A percentile compares a stretch with the other conserved stretches of the same genome.
Evolutionary conservation across 257 asterid species (phyloP).

Genomic region (Asclepias syriaca): DNA sequence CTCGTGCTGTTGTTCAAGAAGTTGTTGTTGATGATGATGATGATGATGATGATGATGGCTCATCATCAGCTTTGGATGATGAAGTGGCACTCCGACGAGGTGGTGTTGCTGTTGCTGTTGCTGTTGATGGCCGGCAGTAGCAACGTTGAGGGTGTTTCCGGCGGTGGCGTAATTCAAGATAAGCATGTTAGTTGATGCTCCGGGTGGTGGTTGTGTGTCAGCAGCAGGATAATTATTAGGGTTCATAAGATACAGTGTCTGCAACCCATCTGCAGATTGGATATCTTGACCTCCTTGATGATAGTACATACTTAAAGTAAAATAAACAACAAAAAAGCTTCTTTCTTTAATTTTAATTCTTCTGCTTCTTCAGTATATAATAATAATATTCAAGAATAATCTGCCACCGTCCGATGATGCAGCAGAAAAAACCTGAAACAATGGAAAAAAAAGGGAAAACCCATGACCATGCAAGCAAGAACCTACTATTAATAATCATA

Average conservation of each 20-base stretch:
- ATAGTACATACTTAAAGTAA: slow-evolving; percentile 35
- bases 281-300: slow-evolving; percentile 60
- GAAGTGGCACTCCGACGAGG: slow-evolving; percentile 38
- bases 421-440: slow-evolving; percentile 22
- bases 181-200: slow-evolving; percentile 28
- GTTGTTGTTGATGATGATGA: slow-evolving; percentile 10
- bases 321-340: not conserved
- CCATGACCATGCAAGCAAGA: slow-evolving; percentile 20
- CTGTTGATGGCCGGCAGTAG: slow-evolving; percentile 17
- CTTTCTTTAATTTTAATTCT: not conserved
- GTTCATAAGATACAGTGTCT: slow-evolving; percentile 70
- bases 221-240: slow-evolving; percentile 46
- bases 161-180: slow-evolving; percentile 28
- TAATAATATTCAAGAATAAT: not conserved
- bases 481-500: not conserved
- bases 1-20: slow-evolving; percentile 19
- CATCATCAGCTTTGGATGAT: slow-evolving; percentile 8
- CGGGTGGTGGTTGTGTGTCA: slow-evolving; percentile 29
- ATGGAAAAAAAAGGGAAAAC: slow-evolving; percentile 19
- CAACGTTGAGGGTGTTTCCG: slow-evolving; percentile 22
- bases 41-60: slow-evolving; percentile 14
- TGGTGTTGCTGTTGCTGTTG: slow-evolving; percentile 32
- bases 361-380: not conserved
- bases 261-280: slow-evolving; percentile 54
- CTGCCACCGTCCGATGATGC: slow-evolving; percentile 10